Percentiles rank a stretch among this genome's conserved stretches.
These are phyloP conservation scores for Ustilago lituana DNA, from an alignment of 1,284 basidiomycete genomes.

Conservation along the genomic window DNA sequence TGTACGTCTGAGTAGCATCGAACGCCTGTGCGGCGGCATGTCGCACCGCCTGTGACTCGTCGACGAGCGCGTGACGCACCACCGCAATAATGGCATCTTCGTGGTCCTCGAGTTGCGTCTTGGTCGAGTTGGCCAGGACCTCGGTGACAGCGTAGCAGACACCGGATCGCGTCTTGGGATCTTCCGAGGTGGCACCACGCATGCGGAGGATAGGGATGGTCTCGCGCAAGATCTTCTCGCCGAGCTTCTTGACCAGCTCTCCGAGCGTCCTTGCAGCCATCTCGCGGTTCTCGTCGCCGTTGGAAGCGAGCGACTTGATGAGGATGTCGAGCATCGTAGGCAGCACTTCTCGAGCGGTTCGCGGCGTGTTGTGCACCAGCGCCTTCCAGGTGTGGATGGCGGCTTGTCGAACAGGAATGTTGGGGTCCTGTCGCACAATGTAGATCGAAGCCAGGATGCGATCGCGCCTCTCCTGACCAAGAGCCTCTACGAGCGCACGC, in stretches of 20 bases:
- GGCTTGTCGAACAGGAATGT: constrained; percentile 86
- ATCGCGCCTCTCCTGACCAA: constrained; percentile 88
- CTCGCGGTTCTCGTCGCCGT: constrained; percentile 88
- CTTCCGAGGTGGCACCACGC: constrained; percentile 74
- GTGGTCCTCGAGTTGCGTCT: constrained; percentile 85
- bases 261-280: constrained; percentile 70
- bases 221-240: constrained; percentile 88
- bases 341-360: constrained; percentile 88
- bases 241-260: constrained; percentile 94
- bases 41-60: constrained; percentile 86
- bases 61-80: constrained; percentile 84
- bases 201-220: constrained; percentile 80
- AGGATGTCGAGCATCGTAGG: constrained; percentile 75
- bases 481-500: constrained; percentile 83
- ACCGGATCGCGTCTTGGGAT: constrained; percentile 82
- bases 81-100: constrained; percentile 85
- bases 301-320: constrained; percentile 79
- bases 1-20: constrained; percentile 87
- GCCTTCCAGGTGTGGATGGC: constrained; percentile 99
- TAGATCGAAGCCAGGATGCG: constrained; percentile 90
- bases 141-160: constrained; percentile 88
- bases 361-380: constrained; percentile 79
- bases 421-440: constrained; percentile 91
- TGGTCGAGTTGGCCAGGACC: constrained; percentile 87
- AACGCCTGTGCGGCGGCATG: constrained; percentile 92